Evolutionary conservation across 495 filamentous ascomycete genomes (phyloP).

Genomic region (Penicillium steckii): DNA sequence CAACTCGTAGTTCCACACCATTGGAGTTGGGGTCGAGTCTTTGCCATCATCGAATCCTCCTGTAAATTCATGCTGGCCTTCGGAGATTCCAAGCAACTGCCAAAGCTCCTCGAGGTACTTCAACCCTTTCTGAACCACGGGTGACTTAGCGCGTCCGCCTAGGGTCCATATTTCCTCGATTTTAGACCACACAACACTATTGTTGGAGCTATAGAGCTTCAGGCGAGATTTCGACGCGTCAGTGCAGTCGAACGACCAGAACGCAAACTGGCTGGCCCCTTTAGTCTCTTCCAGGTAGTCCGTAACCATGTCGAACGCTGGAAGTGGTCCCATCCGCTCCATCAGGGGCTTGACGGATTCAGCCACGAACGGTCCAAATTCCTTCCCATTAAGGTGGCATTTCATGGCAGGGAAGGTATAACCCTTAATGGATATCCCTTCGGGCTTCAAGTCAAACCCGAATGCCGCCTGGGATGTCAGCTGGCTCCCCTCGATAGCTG

Average conservation of each 20-base stretch:
- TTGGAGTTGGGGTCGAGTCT: too few species aligned
- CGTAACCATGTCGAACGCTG: conserved; percentile 2
- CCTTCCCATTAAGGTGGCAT: not conserved
- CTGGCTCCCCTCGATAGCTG: too few species aligned
- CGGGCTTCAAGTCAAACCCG: too few species aligned
- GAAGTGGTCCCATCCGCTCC: not conserved
- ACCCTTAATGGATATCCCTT: too few species aligned
- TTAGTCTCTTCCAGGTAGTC: conserved; percentile 5
- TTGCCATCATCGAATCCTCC: conserved; percentile 5
- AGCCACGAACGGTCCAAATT: not conserved
- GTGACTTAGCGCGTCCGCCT: conserved; percentile 7
- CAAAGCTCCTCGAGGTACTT: conserved; percentile 6
- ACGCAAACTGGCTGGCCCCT: not conserved
- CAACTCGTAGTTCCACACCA: conserved; percentile 21
- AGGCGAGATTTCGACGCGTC: conserved; percentile 1
- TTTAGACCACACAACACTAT: conserved; percentile 5
- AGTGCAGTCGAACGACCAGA: conserved; percentile 14
- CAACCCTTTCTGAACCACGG: not conserved
- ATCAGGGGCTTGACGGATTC: not conserved
- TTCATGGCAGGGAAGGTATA: not conserved
- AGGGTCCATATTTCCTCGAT: conserved; percentile 17
- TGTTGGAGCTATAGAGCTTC: conserved; percentile 16
- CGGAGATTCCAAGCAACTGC: not conserved
- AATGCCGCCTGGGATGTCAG: too few species aligned
- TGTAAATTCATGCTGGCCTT: not conserved